phyloP scores from a whole-genome alignment of 2,329 filamentous ascomycete genomes.

The Fusarium redolens region DNA sequence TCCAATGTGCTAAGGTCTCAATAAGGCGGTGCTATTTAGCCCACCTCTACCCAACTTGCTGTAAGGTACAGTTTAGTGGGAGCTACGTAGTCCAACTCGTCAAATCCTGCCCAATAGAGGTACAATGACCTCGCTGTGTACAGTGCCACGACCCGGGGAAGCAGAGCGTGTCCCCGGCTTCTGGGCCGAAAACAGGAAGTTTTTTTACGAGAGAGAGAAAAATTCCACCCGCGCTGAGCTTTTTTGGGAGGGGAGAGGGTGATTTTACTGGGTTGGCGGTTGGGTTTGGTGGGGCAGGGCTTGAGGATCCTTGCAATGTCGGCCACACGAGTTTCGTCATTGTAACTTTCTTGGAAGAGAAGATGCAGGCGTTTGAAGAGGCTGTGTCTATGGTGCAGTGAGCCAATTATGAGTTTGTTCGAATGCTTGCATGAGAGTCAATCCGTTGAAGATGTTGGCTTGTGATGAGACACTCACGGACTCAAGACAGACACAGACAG shows the following conservation, averaged over 20 bases:
- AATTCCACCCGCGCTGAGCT: constrained; percentile 31
- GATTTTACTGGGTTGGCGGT: constrained; percentile 11
- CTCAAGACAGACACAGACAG: neutral
- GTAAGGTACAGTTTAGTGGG: neutral
- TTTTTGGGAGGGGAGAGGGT: constrained; percentile 1
- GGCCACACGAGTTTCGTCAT: constrained; percentile 43
- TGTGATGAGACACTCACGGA: neutral
- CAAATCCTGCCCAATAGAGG: constrained; percentile 1
- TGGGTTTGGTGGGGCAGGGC: constrained; percentile 36
- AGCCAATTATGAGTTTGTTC: neutral
- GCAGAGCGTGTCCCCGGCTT: neutral
- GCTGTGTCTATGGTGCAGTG: neutral
- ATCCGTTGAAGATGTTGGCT: neutral
- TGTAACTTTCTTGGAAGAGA: constrained; percentile 10
- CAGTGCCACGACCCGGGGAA: neutral
- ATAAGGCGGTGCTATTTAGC: constrained; percentile 28
- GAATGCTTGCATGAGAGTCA: neutral
- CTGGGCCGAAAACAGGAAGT: constrained; percentile 13
- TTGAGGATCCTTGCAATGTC: constrained; percentile 30
- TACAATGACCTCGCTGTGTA: constrained; percentile 10
- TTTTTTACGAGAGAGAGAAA: constrained; percentile 9
- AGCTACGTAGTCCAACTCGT: constrained; percentile 4
- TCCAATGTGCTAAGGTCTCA: constrained; percentile 38
- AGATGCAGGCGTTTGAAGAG: neutral
- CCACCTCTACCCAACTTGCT: neutral